Evolutionary conservation across 495 filamentous ascomycete genomes (phyloP).

Genomic region (Choiromyces venosus): DNA sequence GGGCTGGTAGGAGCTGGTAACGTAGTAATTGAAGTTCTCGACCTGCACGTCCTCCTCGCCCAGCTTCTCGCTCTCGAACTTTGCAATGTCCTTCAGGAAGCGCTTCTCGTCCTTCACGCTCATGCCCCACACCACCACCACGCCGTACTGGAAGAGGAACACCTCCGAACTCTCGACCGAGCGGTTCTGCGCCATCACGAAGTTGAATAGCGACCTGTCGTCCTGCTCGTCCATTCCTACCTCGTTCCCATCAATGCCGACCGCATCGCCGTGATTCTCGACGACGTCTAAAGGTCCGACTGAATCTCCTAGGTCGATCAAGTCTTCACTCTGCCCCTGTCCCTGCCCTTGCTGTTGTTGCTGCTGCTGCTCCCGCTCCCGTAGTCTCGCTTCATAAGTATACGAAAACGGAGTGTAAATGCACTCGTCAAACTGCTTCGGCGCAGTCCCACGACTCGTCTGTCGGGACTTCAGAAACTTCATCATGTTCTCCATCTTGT

Average conservation of each 20-base stretch:
- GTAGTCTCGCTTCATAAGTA: conserved; percentile 15
- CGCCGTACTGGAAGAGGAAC: conserved; percentile 94
- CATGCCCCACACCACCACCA: conserved; percentile 99
- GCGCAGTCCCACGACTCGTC: conserved; percentile 67
- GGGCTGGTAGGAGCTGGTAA: conserved; percentile 92
- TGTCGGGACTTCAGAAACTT: conserved; percentile 78
- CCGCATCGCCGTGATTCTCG: conserved; percentile 32
- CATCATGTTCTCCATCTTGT: conserved; percentile 80
- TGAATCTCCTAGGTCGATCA: conserved; percentile 44
- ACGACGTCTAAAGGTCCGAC: conserved; percentile 36
- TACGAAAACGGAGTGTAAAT: conserved; percentile 92
- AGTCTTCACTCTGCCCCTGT: conserved; percentile 41
- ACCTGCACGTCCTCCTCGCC: conserved; percentile 82
- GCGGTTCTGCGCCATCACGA: conserved; percentile 39
- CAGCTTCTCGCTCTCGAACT: conserved; percentile 88
- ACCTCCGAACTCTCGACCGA: conserved; percentile 82
- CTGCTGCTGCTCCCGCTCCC: background rate
- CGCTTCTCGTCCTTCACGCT: conserved; percentile 71
- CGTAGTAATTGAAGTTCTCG: conserved; percentile 98
- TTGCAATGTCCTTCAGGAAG: conserved; percentile 90
- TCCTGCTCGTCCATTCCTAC: conserved; percentile 27
- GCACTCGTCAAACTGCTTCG: conserved; percentile 93
- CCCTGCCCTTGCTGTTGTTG: background rate
- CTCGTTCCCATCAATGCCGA: conserved; percentile 18
- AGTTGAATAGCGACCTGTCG: conserved; percentile 35